Base-by-base conservation (phyloP, 139 green algal genomes). In the Picochlorum sp. region DNA sequence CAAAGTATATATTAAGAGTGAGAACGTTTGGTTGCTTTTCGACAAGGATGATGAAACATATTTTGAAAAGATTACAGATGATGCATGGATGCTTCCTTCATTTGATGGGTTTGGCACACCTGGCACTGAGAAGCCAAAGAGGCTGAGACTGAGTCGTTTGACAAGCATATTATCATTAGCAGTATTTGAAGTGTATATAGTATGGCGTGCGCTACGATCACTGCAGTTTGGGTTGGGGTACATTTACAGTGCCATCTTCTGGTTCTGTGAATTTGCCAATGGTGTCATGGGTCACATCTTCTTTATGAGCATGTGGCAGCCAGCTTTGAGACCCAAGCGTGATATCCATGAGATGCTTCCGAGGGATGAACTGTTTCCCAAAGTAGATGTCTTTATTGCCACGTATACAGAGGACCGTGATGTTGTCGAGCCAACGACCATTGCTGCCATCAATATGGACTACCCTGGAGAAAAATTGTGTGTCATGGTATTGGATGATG, bases 131-230 rank as follows among this genome's bases (percentile, higher is more conserved):
- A 54, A 57, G 13, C 28, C n/a, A 49, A 21, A 15, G 4, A 31
- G 50, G 45, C 18, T 38, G 7, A 18, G 45, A 44, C 18, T 69
- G 6, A 69, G 63, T 31, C 44, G 67, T 3, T 34, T 58, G 5
- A n/a, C 68, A n/a, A 60, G 58, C 2, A 26, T 68, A n/a, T 30
- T 62, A 6, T 52, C 45, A 2, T 20, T 62, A 60, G 67, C 2
- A 13, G 10, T 13, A 57, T 28, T 18, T 18, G 16, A 16, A 24
- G 45, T 3, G 18, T 68, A 72, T 44, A 38, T 72, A 26, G 57
- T 68, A n/a, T 72, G 66, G 66, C 57, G 66, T 31, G 66, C 66
- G n/a, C 57, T 72, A 45, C 28, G 60, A 49, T 70, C 60, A 16
- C 56, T 74, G 23, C 57, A 28, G 24, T 45, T 45, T 16, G 67